A percentile compares a stretch with the other conserved stretches of the same genome.
phyloP scores from a whole-genome alignment of 176 grass and related monocot genomes.

The Lolium multiflorum region DNA sequence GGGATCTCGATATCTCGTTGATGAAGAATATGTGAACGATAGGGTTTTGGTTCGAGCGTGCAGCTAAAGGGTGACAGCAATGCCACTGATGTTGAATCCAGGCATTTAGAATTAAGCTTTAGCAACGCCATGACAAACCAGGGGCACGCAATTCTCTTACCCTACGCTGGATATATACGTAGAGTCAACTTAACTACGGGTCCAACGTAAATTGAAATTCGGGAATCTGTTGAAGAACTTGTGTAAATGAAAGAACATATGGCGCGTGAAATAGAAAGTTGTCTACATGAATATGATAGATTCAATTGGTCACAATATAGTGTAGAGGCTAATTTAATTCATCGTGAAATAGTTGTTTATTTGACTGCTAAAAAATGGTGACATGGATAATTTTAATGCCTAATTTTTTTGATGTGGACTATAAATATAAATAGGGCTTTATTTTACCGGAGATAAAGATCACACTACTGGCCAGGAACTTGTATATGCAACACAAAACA shows the following conservation, averaged over 20 bases:
- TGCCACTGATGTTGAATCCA: background rate
- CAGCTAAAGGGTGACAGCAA: constrained; percentile 21
- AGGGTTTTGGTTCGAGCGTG: background rate
- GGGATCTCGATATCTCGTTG: constrained; percentile 23
- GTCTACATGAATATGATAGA: background rate
- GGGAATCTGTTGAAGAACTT: background rate
- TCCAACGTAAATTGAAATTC: too few species aligned
- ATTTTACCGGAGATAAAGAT: background rate
- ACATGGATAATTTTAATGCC: too few species aligned
- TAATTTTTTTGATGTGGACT: too few species aligned
- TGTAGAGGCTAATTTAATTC: background rate
- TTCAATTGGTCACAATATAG: background rate
- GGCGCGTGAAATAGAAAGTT: background rate
- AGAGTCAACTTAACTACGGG: too few species aligned
- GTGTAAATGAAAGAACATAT: background rate
- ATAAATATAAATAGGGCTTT: background rate
- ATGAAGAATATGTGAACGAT: constrained; percentile 26
- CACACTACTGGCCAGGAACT: too few species aligned
- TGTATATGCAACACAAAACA: too few species aligned
- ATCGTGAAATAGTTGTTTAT: background rate
- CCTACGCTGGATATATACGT: background rate
- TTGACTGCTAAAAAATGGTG: too few species aligned
- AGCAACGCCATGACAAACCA: background rate
- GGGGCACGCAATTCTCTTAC: background rate
- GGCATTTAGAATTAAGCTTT: background rate